phyloP scores from a whole-genome alignment of 768 basidiomycete species.

The Boletus speciosus region DNA sequence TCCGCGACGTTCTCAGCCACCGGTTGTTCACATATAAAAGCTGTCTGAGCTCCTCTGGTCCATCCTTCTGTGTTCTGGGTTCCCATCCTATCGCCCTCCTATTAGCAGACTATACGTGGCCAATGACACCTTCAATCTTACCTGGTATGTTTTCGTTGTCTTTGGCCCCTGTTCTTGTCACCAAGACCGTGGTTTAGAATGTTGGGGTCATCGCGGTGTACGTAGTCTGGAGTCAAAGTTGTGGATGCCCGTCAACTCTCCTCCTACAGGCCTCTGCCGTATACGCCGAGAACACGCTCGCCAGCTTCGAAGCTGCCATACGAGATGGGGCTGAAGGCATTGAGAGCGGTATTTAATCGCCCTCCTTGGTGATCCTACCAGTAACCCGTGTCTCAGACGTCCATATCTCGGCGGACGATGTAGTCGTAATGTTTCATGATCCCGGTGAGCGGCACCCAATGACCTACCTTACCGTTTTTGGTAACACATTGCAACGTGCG shows the following conservation, averaged over 20 bases:
- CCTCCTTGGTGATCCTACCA: conserved; percentile 35
- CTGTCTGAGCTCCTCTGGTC: neutral
- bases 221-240: conserved; percentile 36
- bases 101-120: conserved; percentile 4
- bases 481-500: conserved; percentile 25
- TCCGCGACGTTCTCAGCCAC: conserved; percentile 23
- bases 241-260: neutral
- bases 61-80: neutral
- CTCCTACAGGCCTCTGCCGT: conserved; percentile 72
- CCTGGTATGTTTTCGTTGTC: conserved; percentile 24
- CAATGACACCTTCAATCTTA: conserved; percentile 23
- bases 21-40: conserved; percentile 23
- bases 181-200: conserved; percentile 44
- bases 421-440: conserved; percentile 96
- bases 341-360: conserved; percentile 83
- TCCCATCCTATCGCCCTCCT: neutral
- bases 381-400: conserved; percentile 78
- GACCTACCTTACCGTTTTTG: conserved; percentile 22
- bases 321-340: conserved; percentile 95
- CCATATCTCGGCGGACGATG: conserved; percentile 84
- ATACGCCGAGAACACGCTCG: conserved; percentile 92
- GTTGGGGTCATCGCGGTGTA: conserved; percentile 76
- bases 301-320: conserved; percentile 93
- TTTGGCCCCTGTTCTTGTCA: neutral
- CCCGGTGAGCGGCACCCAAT: conserved; percentile 49